Percentiles rank a stretch among this genome's conserved stretches.
Conservation (phyloP, 2,329 filamentous ascomycete genomes). For the Cercospora canescens region DNA sequence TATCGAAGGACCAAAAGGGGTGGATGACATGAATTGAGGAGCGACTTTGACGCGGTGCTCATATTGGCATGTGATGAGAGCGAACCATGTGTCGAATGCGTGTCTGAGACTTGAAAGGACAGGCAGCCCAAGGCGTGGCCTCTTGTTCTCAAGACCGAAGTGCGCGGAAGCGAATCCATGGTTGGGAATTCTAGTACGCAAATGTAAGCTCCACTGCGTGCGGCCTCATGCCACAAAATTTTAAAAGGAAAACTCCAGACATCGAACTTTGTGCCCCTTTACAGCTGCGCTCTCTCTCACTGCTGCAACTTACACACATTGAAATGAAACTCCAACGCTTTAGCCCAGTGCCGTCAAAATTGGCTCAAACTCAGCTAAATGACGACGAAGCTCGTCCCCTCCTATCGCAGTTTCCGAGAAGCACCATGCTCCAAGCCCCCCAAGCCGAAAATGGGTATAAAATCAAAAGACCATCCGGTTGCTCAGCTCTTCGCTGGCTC, state of each 20-base stretch:
- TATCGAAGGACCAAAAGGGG: neutral
- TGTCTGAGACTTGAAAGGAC: neutral
- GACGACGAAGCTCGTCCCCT: neutral
- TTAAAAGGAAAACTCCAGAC: neutral
- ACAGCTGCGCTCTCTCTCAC: neutral
- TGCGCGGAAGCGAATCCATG: neutral
- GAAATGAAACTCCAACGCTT: neutral
- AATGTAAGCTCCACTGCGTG: neutral
- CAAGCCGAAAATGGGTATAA: neutral
- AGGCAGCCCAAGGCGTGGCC: neutral
- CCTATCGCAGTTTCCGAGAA: neutral
- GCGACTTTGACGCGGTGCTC: neutral
- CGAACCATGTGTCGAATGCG: neutral
- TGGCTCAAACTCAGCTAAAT: neutral
- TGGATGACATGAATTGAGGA: neutral
- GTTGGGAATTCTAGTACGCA: neutral
- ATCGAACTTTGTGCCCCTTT: neutral
- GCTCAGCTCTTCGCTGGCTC: neutral
- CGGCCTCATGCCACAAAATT: neutral
- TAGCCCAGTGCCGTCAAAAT: neutral
- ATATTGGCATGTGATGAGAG: neutral
- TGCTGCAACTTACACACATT: neutral
- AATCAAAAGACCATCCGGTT: neutral
- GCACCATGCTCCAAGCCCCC: neutral
- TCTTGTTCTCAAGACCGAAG: neutral